phyloP scores from a whole-genome alignment of 2,329 filamentous ascomycete species.

The Scedosporium minutisporum region DNA sequence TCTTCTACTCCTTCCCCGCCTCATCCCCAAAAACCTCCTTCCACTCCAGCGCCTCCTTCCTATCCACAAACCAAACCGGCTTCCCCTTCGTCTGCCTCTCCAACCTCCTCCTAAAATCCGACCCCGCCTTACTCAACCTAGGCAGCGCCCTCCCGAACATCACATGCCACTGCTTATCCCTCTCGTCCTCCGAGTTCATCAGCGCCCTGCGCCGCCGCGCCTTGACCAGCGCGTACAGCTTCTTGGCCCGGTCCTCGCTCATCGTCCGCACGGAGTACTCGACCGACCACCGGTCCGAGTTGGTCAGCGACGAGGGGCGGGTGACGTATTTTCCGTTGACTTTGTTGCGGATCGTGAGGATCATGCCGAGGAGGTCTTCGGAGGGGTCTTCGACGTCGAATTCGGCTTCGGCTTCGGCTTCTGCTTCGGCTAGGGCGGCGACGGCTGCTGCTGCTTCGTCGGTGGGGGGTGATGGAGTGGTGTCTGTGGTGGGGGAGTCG shows the following conservation, averaged over 20 bases:
- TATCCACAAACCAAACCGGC: slow-evolving; percentile 38
- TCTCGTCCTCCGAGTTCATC: slow-evolving; percentile 8
- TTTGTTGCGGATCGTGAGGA: slow-evolving; percentile 61
- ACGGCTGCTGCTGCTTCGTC: neutral
- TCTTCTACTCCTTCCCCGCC: neutral
- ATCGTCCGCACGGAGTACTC: slow-evolving; percentile 69
- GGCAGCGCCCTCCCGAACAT: slow-evolving; percentile 34
- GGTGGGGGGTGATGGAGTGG: neutral
- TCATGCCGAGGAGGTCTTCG: slow-evolving; percentile 53
- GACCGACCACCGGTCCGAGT: slow-evolving; percentile 53
- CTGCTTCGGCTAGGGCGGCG: neutral
- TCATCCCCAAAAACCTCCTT: slow-evolving; percentile 22
- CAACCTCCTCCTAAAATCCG: slow-evolving; percentile 44
- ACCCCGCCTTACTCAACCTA: slow-evolving; percentile 41
- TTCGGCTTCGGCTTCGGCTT: slow-evolving; percentile 7
- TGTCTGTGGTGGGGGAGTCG: neutral
- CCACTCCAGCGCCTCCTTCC: slow-evolving; percentile 26
- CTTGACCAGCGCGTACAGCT: slow-evolving; percentile 47
- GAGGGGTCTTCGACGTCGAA: slow-evolving; percentile 6
- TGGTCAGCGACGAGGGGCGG: slow-evolving; percentile 44
- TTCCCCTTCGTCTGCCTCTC: slow-evolving; percentile 38
- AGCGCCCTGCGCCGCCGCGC: slow-evolving; percentile 42
- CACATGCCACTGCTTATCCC: slow-evolving; percentile 30
- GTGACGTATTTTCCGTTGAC: slow-evolving; percentile 56
- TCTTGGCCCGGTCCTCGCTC: slow-evolving; percentile 27